These are phyloP conservation scores for Lantana camara DNA, from an alignment of 257 asterid species.

Conservation along the genomic window DNA sequence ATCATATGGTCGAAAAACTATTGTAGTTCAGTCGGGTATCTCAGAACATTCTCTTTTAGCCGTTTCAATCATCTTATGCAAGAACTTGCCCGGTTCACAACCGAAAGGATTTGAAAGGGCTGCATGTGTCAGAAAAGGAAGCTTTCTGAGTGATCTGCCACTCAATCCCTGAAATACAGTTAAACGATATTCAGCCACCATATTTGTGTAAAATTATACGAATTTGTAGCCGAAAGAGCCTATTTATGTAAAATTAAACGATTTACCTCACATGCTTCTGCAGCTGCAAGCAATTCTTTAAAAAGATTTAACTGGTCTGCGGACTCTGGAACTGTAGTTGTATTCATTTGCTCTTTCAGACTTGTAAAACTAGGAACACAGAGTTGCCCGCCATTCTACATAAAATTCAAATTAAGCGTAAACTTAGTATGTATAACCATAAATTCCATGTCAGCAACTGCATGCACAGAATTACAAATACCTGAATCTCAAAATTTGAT, in stretches of 20 bases:
- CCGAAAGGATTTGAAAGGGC: conserved; percentile 67
- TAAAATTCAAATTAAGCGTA: conserved; percentile 20
- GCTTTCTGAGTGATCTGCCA: conserved; percentile 94
- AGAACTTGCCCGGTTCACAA: conserved; percentile 61
- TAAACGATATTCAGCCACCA: conserved; percentile 19
- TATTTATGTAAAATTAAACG: no score
- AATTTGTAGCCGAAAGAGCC: no score
- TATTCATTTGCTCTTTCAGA: conserved; percentile 58
- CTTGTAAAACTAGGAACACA: conserved; percentile 60
- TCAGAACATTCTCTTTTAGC: conserved; percentile 69
- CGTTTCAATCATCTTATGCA: conserved; percentile 72
- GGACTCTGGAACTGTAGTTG: conserved; percentile 40
- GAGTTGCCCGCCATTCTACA: conserved; percentile 47
- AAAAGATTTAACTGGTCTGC: conserved; percentile 39
- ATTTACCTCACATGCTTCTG: conserved; percentile 88
- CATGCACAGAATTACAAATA: conserved; percentile 25
- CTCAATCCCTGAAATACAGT: conserved; percentile 73
- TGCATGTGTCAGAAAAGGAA: conserved; percentile 91
- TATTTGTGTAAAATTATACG: no score
- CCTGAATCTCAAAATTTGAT: conserved; percentile 60
- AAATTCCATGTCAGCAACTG: conserved; percentile 10
- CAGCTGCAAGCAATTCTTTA: conserved; percentile 72
- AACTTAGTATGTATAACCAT: conserved; percentile 13
- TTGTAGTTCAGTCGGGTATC: conserved; percentile 53
- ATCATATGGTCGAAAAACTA: no score